Evolutionary conservation across 345 rosid genomes (phyloP).

Genomic region (Euphorbia peplus): DNA sequence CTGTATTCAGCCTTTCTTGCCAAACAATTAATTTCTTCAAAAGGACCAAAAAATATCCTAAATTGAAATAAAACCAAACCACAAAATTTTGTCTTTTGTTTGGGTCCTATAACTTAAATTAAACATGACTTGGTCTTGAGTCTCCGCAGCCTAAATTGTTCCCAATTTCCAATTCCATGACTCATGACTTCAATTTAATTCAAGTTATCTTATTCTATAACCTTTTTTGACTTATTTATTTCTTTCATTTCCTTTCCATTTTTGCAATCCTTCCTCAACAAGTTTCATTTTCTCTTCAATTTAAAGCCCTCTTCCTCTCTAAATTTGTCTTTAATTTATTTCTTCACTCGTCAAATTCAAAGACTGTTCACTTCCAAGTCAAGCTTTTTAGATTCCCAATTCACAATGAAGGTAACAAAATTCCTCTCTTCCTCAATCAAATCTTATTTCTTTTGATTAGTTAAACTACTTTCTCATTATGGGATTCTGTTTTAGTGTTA

Average conservation of each 20-base stretch:
- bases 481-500: background rate
- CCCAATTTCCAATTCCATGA: background rate
- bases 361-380: conserved; percentile 15
- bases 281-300: background rate
- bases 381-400: conserved; percentile 1
- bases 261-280: background rate
- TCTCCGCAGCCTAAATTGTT: background rate
- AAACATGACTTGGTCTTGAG: background rate
- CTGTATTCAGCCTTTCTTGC: no score
- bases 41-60: no score
- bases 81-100: background rate
- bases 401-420: conserved; percentile 36
- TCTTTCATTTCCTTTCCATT: no score
- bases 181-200: no score
- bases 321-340: no score
- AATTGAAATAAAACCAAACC: background rate
- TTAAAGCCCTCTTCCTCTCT: no score
- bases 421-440: conserved; percentile 6
- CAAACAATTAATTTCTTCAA: no score
- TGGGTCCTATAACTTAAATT: background rate
- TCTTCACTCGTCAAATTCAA: no score
- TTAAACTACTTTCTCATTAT: background rate
- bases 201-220: background rate
- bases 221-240: background rate
- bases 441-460: background rate